A percentile compares a stretch with the other conserved stretches of the same genome.
phyloP scores from a whole-genome alignment of 768 basidiomycete species.

The Rossbeevera mucosa region DNA sequence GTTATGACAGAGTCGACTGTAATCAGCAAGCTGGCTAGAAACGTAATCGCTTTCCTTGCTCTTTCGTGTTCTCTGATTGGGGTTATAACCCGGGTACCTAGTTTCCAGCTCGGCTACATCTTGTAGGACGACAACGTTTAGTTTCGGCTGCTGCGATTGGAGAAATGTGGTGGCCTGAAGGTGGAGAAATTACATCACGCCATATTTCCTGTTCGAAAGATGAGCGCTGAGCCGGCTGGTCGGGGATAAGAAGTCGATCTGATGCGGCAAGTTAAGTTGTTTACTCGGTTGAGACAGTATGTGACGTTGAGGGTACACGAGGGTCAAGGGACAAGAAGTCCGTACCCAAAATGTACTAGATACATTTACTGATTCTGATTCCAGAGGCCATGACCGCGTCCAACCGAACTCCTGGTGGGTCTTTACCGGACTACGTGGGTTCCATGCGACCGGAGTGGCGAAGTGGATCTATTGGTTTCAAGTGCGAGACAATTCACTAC shows the following conservation, averaged over 20 bases:
- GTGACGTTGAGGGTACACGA: background rate
- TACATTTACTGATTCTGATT: background rate
- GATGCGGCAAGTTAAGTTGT: background rate
- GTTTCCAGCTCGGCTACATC: too few species aligned
- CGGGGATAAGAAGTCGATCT: background rate
- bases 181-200: background rate
- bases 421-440: background rate
- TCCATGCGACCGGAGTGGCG: background rate
- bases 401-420: background rate
- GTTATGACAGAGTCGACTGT: too few species aligned
- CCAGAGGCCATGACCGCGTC: background rate
- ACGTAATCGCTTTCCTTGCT: too few species aligned
- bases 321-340: background rate
- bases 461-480: too few species aligned
- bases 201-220: background rate
- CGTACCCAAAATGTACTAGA: too few species aligned
- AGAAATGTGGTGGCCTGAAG: background rate
- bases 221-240: background rate
- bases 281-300: background rate
- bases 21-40: too few species aligned
- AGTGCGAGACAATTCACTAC: background rate
- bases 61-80: too few species aligned
- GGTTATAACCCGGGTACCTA: too few species aligned
- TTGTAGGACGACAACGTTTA: background rate
- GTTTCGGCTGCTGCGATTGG: background rate